A percentile compares a stretch with the other conserved stretches of the same genome.
Conservation (phyloP, 768 basidiomycete species). For the Coprinopsis marcescibilis region DNA sequence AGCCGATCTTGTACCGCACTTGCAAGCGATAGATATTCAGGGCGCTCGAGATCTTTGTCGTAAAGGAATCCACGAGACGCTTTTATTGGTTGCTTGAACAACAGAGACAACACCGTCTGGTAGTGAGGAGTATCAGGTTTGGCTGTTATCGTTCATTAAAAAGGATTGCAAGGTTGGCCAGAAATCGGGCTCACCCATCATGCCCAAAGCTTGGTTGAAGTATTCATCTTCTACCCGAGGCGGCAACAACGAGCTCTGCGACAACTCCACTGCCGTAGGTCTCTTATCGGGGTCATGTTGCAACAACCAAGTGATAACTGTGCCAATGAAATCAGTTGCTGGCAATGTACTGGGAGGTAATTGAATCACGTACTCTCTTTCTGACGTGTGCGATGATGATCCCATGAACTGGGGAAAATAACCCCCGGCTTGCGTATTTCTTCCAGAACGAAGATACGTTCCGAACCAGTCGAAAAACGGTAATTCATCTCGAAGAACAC, state of each 20-base stretch:
- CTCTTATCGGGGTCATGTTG: slow-evolving; percentile 75
- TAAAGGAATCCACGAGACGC: slow-evolving; percentile 67
- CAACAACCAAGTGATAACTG: slow-evolving; percentile 77
- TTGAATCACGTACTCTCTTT: slow-evolving; percentile 63
- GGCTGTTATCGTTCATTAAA: slow-evolving; percentile 32
- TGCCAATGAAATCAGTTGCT: not conserved
- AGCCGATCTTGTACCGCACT: slow-evolving; percentile 75
- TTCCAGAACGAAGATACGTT: slow-evolving; percentile 80
- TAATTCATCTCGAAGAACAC: slow-evolving; percentile 99
- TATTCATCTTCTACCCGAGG: slow-evolving; percentile 77
- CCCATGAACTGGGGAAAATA: slow-evolving; percentile 76
- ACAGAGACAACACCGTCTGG: slow-evolving; percentile 66
- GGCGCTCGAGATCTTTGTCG: slow-evolving; percentile 60
- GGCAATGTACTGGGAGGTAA: slow-evolving; percentile 43
- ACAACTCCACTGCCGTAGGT: slow-evolving; percentile 78
- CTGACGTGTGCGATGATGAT: slow-evolving; percentile 51
- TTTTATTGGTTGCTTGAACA: slow-evolving; percentile 71
- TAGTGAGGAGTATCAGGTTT: slow-evolving; percentile 80
- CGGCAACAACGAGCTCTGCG: slow-evolving; percentile 73
- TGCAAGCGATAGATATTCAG: slow-evolving; percentile 66
- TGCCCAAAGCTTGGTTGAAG: slow-evolving; percentile 70
- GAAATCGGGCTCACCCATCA: slow-evolving; percentile 54
- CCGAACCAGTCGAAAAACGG: slow-evolving; percentile 71
- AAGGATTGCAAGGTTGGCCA: not conserved
- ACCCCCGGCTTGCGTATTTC: slow-evolving; percentile 68